These are phyloP conservation scores for Diaporthe citriasiana DNA, from an alignment of 2,329 filamentous ascomycete species.

Conservation along the genomic window DNA sequence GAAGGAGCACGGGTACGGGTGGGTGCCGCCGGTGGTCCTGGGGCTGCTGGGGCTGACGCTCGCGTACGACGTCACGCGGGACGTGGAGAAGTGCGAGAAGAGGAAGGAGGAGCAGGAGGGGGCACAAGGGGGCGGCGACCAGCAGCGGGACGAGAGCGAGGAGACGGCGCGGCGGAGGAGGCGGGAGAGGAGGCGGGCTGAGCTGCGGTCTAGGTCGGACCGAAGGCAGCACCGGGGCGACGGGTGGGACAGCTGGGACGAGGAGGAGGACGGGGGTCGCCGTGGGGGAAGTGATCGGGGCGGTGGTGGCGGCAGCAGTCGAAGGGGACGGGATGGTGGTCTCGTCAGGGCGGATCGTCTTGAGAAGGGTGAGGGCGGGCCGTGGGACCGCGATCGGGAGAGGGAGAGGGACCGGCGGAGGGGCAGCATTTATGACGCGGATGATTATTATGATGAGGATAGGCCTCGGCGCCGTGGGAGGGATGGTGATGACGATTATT, in stretches of 20 bases:
- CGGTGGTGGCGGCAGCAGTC: background rate
- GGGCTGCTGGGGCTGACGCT: conserved; percentile 54
- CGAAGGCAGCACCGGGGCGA: conserved; percentile 15
- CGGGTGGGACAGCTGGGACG: background rate
- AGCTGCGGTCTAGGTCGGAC: conserved; percentile 14
- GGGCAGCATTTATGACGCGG: background rate
- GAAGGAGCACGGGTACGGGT: conserved; percentile 58
- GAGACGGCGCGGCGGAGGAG: conserved; percentile 15
- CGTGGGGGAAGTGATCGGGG: background rate
- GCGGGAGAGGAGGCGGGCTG: background rate
- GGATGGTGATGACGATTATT: conserved; percentile 23
- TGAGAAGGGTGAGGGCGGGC: conserved; percentile 38
- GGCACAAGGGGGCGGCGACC: conserved; percentile 26
- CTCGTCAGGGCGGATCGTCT: conserved; percentile 32
- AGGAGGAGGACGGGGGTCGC: background rate
- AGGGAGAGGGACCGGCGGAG: conserved; percentile 8
- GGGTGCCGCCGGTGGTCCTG: conserved; percentile 56
- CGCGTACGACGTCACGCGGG: conserved; percentile 58
- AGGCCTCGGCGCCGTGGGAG: background rate
- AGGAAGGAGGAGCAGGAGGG: conserved; percentile 43
- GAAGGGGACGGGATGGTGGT: conserved; percentile 17
- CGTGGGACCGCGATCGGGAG: background rate
- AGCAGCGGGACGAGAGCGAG: conserved; percentile 39
- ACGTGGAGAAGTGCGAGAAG: conserved; percentile 54
- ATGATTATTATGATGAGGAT: conserved; percentile 14